Percentiles rank a stretch among this genome's conserved stretches.
Conservation (phyloP, 2,329 filamentous ascomycete species). For the Colletotrichum caudatum region DNA sequence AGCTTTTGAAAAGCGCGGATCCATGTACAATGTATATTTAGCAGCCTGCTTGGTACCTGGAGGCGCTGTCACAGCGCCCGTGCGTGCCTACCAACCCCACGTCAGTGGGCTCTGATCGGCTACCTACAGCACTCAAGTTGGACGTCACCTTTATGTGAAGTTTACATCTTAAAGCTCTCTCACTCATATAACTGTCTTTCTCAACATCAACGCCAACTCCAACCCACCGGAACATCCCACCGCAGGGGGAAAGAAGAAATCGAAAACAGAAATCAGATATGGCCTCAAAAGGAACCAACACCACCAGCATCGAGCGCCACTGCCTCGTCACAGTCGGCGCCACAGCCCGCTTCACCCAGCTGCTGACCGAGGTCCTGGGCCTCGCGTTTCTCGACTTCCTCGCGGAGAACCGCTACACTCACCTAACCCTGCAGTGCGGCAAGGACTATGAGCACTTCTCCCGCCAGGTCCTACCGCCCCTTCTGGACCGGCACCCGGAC, state of each 20-base stretch:
- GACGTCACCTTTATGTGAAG: slow-evolving; percentile 20
- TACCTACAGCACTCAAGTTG: slow-evolving; percentile 3
- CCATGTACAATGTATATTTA: background rate
- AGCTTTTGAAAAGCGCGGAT: background rate
- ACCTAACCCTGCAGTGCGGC: slow-evolving; percentile 85
- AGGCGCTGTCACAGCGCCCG: slow-evolving; percentile 3
- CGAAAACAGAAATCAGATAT: background rate
- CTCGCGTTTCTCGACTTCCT: slow-evolving; percentile 73
- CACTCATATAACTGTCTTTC: background rate
- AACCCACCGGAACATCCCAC: background rate
- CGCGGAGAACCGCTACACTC: slow-evolving; percentile 70
- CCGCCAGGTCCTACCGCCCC: slow-evolving; percentile 43
- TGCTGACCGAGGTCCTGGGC: slow-evolving; percentile 76
- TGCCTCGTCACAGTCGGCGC: slow-evolving; percentile 95
- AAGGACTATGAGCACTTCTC: slow-evolving; percentile 70
- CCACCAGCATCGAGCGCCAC: slow-evolving; percentile 47
- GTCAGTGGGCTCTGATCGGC: slow-evolving; percentile 13
- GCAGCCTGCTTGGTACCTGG: background rate
- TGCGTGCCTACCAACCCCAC: background rate
- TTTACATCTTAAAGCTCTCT: background rate
- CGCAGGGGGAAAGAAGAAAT: too few relatives aligned
- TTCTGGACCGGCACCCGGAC: slow-evolving; percentile 48
- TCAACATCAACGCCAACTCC: background rate
- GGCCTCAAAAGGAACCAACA: background rate
- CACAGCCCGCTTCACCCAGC: slow-evolving; percentile 82